Base-by-base conservation (phyloP, 2,329 filamentous ascomycete species). In the Exophiala sp. region DNA sequence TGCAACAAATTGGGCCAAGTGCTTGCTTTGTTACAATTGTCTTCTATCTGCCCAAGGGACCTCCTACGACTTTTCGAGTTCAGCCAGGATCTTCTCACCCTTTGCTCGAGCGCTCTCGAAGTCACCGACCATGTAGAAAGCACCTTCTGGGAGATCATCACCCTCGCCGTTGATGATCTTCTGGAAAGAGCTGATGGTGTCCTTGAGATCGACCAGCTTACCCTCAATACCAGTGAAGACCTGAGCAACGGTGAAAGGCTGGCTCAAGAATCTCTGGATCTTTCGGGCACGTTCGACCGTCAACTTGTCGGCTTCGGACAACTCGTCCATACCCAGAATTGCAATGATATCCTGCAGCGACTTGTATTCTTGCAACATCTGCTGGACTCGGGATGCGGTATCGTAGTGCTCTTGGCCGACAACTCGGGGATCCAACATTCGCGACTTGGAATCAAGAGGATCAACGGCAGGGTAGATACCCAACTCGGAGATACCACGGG, bases 311-410 rank as follows among this genome's bases (percentile, higher is more conserved):
- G 87, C 86, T 81, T 97, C 93, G 61, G 93, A 97, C 77, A 98
- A 78, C 74, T 98, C 93, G 76, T 98, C 93, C 93, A 98, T 97
- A 85, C 91, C 91, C 72, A 97, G 78, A 89, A 98, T 98, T 76
- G 93, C 93, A 81, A 96, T 96, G 84, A 98, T 98, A 80, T 98
- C 93, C 80, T 98, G 93, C 64, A 98, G 88, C 61, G 91, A 97
- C 87, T 97, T 97, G 87, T 98, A 98, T 82, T 97, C 93, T 79
- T 98, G 93, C 72, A 98, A 85, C 77, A 96, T 97, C 79, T 95
- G 89, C 81, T 98, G 93, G 69, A 98, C 93, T 66, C 85, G 85
- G 73, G 86, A 87, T 73, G 93, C 93, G 66, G 83, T 91, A 58
- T 89, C 73, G 85, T 98, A 98, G 82, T 98, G 93, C 58, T 98